A percentile compares a stretch with the other conserved stretches of the same genome.
Conservation (phyloP, 495 filamentous ascomycete genomes). For the Trichoderma erinaceum region DNA sequence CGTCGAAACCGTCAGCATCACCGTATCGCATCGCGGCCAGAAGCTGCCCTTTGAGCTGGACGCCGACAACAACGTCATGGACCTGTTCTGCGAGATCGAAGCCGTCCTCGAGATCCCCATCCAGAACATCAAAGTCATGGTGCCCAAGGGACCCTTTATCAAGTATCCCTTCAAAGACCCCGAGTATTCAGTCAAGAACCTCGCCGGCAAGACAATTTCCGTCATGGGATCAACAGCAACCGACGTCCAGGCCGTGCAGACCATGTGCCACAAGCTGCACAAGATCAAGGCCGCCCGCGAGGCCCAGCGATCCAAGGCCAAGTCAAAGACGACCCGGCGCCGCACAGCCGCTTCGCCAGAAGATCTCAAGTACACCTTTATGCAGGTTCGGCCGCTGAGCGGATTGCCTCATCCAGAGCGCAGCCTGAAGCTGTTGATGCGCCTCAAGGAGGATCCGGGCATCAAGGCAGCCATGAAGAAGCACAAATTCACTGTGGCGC, state of each 20-base stretch:
- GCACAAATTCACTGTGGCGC: constrained; percentile 77
- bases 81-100: constrained; percentile 55
- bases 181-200: constrained; percentile 39
- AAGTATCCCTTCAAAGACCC: constrained; percentile 43
- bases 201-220: constrained; percentile 52
- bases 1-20: constrained; percentile 34
- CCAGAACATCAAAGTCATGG: constrained; percentile 68
- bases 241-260: constrained; percentile 44
- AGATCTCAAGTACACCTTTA: constrained; percentile 71
- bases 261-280: constrained; percentile 34
- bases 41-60: constrained; percentile 39
- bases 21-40: constrained; percentile 52
- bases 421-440: constrained; percentile 65
- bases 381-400: constrained; percentile 63
- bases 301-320: constrained; percentile 30
- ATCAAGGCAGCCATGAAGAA: constrained; percentile 75
- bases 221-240: constrained; percentile 55
- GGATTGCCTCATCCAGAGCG: constrained; percentile 70
- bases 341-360: constrained; percentile 33
- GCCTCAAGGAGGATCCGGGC: constrained; percentile 75
- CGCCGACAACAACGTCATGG: constrained; percentile 46
- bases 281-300: constrained; percentile 34
- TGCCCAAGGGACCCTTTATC: constrained; percentile 60
- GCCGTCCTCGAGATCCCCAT: constrained; percentile 54
- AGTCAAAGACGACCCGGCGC: constrained; percentile 23